These are phyloP conservation scores for Aspergillus fijiensis DNA, from an alignment of 2,329 filamentous ascomycete genomes.

Conservation along the genomic window DNA sequence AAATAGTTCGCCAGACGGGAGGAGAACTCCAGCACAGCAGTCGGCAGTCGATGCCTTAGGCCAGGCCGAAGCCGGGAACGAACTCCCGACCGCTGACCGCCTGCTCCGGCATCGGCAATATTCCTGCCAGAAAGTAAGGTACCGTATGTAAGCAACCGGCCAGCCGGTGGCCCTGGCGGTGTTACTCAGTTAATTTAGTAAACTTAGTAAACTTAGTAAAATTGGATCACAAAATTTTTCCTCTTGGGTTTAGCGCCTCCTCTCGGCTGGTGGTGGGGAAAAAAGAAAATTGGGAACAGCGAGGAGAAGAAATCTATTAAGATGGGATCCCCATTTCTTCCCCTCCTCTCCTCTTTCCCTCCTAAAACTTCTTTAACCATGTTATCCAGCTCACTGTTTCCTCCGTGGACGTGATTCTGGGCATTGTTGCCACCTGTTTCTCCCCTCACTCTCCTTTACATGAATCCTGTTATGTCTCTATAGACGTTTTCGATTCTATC, in stretches of 20 bases:
- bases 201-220: no score
- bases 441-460: constrained; percentile 8
- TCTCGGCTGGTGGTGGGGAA: constrained; percentile 18
- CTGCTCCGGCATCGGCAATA: constrained; percentile 6
- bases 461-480: constrained; percentile 22
- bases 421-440: constrained; percentile 9
- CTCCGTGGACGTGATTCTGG: constrained; percentile 25
- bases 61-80: neutral
- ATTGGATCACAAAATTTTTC: constrained; percentile 9
- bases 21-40: neutral
- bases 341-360: constrained; percentile 14
- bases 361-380: constrained; percentile 27
- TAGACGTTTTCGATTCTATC: constrained; percentile 16
- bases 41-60: neutral
- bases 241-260: constrained; percentile 18
- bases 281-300: constrained; percentile 6
- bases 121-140: no score
- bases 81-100: neutral
- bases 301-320: constrained; percentile 1
- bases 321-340: constrained; percentile 12
- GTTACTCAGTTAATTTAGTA: no score
- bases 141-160: neutral
- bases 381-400: constrained; percentile 21
- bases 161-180: constrained; percentile 5
- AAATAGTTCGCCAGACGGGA: neutral